These are phyloP conservation scores for Tubosaeta brunneosetosa DNA, from an alignment of 768 basidiomycete genomes.

Conservation along the genomic window DNA sequence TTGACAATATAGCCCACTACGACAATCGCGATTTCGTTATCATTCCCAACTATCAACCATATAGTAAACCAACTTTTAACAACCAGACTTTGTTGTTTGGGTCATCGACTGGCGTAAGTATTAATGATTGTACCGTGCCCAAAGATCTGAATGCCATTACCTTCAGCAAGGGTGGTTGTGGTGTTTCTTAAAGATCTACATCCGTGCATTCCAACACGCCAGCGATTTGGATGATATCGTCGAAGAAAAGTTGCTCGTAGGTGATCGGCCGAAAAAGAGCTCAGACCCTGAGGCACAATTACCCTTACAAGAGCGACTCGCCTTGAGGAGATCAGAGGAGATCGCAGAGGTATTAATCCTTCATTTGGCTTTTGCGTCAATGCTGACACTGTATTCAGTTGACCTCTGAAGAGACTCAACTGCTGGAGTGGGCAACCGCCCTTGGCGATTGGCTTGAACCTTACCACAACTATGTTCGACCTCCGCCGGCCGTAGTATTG, in stretches of 20 bases:
- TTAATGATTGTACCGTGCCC: not conserved
- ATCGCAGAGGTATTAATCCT: conserved; percentile 43
- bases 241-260: conserved; percentile 76
- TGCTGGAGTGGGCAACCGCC: conserved; percentile 56
- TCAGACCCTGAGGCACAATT: conserved; percentile 44
- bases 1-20: conserved; percentile 51
- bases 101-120: conserved; percentile 57
- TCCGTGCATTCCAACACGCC: conserved; percentile 69
- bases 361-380: not conserved
- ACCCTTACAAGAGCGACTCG: conserved; percentile 57
- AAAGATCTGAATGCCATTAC: not conserved
- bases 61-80: conserved; percentile 45
- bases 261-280: conserved; percentile 71
- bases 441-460: conserved; percentile 74
- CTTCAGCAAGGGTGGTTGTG: conserved; percentile 66
- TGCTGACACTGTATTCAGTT: conserved; percentile 40
- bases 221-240: conserved; percentile 78
- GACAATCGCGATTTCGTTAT: conserved; percentile 87
- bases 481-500: conserved; percentile 62
- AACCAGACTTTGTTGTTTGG: conserved; percentile 67
- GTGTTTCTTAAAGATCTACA: conserved; percentile 71
- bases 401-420: conserved; percentile 54
- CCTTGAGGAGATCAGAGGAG: conserved; percentile 46
- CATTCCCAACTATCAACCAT: conserved; percentile 74
- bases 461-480: conserved; percentile 69